A percentile compares a stretch with the other conserved stretches of the same genome.
Conservation (phyloP, 768 basidiomycete species). For the Lactifluus piperatus region DNA sequence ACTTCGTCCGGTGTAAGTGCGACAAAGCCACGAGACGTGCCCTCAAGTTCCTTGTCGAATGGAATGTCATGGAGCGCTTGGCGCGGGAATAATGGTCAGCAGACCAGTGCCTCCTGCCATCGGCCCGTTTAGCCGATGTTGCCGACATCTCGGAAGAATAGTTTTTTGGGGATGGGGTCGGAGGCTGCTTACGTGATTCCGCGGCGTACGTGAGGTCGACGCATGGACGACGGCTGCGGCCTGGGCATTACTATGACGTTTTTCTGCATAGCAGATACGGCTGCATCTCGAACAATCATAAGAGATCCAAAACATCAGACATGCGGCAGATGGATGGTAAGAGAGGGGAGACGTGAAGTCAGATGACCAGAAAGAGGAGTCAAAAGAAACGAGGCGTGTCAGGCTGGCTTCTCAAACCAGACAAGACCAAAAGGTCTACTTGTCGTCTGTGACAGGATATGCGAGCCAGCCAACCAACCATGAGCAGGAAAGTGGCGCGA, state of each 20-base stretch:
- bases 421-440: neutral
- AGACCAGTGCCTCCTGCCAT: neutral
- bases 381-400: neutral
- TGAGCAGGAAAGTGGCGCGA: neutral
- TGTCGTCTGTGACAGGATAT: neutral
- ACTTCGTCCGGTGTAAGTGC: neutral
- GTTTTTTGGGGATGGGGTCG: neutral
- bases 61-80: neutral
- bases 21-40: neutral
- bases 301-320: conserved; percentile 9
- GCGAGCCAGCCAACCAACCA: neutral
- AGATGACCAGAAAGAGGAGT: conserved; percentile 9
- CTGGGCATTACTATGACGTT: conserved; percentile 13
- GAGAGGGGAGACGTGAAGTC: conserved; percentile 4
- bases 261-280: neutral
- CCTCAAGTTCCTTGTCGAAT: neutral
- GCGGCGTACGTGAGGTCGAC: neutral
- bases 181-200: neutral
- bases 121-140: neutral
- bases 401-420: neutral
- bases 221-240: neutral
- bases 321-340: conserved; percentile 4
- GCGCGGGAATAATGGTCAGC: neutral
- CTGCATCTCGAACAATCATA: conserved; percentile 13
- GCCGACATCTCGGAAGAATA: neutral